A percentile compares a stretch with the other conserved stretches of the same genome.
Evolutionary conservation across 805 yeast species (phyloP).

Genomic region (Yarrowia keelungensis): DNA sequence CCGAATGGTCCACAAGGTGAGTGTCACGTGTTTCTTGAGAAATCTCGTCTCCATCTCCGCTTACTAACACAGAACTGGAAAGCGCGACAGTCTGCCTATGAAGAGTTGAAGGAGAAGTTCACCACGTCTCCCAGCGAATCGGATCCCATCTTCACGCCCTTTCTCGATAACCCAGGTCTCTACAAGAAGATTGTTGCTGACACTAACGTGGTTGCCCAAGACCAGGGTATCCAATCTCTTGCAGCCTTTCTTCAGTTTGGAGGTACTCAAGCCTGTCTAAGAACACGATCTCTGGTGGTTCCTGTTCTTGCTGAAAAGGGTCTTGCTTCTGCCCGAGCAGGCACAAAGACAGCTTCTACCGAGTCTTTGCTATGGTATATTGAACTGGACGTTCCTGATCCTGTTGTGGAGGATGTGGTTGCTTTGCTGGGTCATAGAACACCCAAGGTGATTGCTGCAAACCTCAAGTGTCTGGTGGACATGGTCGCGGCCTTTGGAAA

Average conservation of each 20-base stretch:
- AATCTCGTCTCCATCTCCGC: not conserved
- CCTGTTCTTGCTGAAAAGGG: slow-evolving; percentile 77
- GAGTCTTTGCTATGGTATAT: slow-evolving; percentile 68
- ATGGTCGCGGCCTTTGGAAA: slow-evolving; percentile 71
- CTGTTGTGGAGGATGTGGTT: slow-evolving; percentile 68
- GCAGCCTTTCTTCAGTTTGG: slow-evolving; percentile 63
- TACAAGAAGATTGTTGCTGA: slow-evolving; percentile 71
- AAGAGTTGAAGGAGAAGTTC: slow-evolving; percentile 63
- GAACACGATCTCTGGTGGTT: slow-evolving; percentile 45
- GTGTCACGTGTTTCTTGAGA: slow-evolving; percentile 43
- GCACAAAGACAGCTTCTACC: slow-evolving; percentile 69
- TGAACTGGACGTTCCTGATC: slow-evolving; percentile 71
- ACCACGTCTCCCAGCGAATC: slow-evolving; percentile 60
- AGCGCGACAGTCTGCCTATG: slow-evolving; percentile 81
- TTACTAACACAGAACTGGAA: slow-evolving; percentile 65
- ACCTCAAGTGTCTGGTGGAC: slow-evolving; percentile 62
- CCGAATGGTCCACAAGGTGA: slow-evolving; percentile 66
- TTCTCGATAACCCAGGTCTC: slow-evolving; percentile 60
- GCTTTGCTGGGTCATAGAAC: slow-evolving; percentile 67
- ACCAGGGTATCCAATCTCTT: slow-evolving; percentile 70
- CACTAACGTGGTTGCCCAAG: slow-evolving; percentile 90
- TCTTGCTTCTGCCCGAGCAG: slow-evolving; percentile 72
- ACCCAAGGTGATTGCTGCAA: slow-evolving; percentile 81
- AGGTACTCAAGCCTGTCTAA: slow-evolving; percentile 54
- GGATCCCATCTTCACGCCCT: slow-evolving; percentile 62